Evolutionary conservation across 495 filamentous ascomycete species (phyloP).

Genomic region (Amorphotheca resinae): DNA sequence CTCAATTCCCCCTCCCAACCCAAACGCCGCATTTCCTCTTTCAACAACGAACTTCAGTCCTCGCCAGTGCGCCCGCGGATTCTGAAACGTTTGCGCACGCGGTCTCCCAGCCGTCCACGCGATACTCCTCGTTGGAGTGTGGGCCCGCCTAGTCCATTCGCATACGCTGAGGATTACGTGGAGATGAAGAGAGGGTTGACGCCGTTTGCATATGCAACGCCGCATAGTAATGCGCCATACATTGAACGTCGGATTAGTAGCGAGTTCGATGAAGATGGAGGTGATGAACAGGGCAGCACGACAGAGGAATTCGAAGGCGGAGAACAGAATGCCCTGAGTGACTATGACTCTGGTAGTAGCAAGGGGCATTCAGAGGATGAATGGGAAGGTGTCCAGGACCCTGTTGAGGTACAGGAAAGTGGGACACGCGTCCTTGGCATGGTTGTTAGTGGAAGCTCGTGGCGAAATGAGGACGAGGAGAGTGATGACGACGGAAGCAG

Average conservation of each 20-base stretch:
- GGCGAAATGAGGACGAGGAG: conserved; percentile 4
- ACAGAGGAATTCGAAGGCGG: conserved; percentile 19
- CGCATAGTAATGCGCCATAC: conserved; percentile 36
- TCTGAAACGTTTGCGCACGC: conserved; percentile 18
- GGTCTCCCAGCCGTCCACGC: conserved; percentile 29
- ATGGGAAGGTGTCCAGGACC: conserved; percentile 17
- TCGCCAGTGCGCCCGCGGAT: conserved; percentile 3
- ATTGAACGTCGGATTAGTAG: conserved; percentile 11
- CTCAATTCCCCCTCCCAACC: conserved; percentile 5
- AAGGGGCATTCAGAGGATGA: conserved; percentile 11
- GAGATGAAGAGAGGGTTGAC: conserved; percentile 28
- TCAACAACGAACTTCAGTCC: conserved; percentile 14
- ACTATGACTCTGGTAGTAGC: conserved; percentile 6
- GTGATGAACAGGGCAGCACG: conserved; percentile 19
- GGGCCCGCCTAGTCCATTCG: conserved; percentile 25
- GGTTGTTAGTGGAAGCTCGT: background rate
- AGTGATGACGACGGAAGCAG: conserved; percentile 24
- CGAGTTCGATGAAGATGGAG: conserved; percentile 16
- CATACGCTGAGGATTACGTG: conserved; percentile 16
- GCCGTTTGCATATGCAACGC: conserved; percentile 39
- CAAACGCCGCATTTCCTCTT: conserved; percentile 20
- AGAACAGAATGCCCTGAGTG: conserved; percentile 12
- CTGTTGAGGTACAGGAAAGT: conserved; percentile 1
- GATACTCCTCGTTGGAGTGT: conserved; percentile 36
- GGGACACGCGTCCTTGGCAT: background rate